Percentiles rank a stretch among this genome's conserved stretches.
phyloP scores from a whole-genome alignment of 1,284 basidiomycete genomes.

The Anthracocystis panici-leucophaei region DNA sequence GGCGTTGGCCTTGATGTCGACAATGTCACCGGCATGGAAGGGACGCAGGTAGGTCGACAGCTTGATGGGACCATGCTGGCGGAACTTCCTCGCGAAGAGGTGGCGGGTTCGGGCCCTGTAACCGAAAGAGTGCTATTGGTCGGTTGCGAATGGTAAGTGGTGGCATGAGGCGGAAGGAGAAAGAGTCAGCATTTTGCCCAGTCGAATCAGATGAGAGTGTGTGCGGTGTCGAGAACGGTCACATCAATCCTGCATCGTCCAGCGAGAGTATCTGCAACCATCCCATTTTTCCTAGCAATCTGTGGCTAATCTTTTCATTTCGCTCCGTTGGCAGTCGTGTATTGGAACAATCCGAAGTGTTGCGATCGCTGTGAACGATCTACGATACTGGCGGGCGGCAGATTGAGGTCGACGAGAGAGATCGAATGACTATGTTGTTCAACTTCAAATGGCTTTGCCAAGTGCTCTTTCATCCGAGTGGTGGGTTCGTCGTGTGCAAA shows the following conservation, averaged over 20 bases:
- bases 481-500: background rate
- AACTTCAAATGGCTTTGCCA: background rate
- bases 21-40: constrained; percentile 97
- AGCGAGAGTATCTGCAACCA: background rate
- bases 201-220: background rate
- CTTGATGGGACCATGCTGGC: constrained; percentile 91
- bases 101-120: constrained; percentile 99
- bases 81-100: constrained; percentile 79
- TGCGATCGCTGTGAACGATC: background rate
- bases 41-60: constrained; percentile 91
- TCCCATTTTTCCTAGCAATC: background rate
- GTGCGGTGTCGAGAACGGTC: background rate
- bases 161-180: background rate
- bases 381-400: background rate
- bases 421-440: background rate
- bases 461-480: background rate
- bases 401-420: too few relatives aligned
- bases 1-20: constrained; percentile 99
- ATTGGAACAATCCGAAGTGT: too few relatives aligned
- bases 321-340: too few relatives aligned
- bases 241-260: constrained; percentile 21
- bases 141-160: background rate
- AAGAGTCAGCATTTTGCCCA: constrained; percentile 17
- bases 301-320: too few relatives aligned
- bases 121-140: constrained; percentile 93